Conservation (phyloP, 805 yeast species). For the Kurtzmaniella cleridarum region DNA sequence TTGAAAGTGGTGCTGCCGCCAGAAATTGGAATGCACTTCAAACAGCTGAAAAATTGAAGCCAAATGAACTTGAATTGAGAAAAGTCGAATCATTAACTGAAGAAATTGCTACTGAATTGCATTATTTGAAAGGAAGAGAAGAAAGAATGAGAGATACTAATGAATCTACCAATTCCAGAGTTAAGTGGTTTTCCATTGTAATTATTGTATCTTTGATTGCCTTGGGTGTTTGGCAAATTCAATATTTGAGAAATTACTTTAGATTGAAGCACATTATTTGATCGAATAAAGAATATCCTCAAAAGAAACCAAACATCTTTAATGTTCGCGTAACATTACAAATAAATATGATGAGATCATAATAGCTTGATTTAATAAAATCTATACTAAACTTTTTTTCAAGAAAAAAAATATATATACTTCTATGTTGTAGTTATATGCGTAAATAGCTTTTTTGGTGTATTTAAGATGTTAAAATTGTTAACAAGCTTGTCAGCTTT, state of each 20-base stretch:
- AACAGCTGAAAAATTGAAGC: constrained; percentile 88
- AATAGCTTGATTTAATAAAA: not conserved
- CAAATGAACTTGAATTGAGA: constrained; percentile 85
- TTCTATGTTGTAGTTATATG: not conserved
- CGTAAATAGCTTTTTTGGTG: too few species aligned
- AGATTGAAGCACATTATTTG: constrained; percentile 74
- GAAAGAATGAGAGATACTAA: constrained; percentile 93
- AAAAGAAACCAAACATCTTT: too few species aligned
- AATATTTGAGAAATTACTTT: constrained; percentile 89
- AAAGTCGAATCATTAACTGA: constrained; percentile 79
- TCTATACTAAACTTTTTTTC: too few species aligned
- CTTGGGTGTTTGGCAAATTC: constrained; percentile 89
- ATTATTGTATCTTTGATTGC: constrained; percentile 65
- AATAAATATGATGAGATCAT: not conserved
- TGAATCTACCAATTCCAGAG: constrained; percentile 92
- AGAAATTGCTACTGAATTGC: constrained; percentile 75
- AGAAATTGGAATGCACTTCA: constrained; percentile 96
- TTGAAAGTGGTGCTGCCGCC: constrained; percentile 94
- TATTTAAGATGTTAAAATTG: too few species aligned
- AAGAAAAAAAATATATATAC: too few species aligned
- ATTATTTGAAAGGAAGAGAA: constrained; percentile 82
- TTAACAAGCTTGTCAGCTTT: too few species aligned
- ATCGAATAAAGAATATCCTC: not conserved
- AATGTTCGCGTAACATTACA: not conserved
- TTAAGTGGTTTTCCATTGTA: constrained; percentile 74